Evolutionary conservation across 108 stramenopile genomes (phyloP).

Genomic region (Seminavis robusta): DNA sequence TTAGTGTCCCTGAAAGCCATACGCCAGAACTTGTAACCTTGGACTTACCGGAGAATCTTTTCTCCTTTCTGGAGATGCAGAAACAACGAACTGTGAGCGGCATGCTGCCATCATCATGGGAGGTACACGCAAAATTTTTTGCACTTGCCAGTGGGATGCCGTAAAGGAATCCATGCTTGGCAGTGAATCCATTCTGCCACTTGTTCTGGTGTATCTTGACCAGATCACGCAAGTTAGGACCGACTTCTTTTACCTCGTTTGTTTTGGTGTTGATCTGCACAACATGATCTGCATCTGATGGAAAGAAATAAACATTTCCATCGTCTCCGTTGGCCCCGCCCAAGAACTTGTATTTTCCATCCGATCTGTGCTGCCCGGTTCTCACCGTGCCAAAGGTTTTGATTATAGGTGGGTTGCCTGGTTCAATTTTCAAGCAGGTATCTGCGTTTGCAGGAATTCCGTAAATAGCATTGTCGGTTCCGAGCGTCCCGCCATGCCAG

Average conservation of each 20-base stretch:
- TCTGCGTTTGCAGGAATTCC: slow-evolving; percentile 81
- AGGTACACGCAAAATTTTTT: too few relatives aligned
- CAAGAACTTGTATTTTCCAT: slow-evolving; percentile 88
- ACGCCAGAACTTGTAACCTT: too few relatives aligned
- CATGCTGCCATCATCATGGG: too few relatives aligned
- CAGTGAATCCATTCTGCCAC: slow-evolving; percentile 81
- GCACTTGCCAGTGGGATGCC: slow-evolving; percentile 78
- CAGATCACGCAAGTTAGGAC: slow-evolving; percentile 68
- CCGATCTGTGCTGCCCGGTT: slow-evolving; percentile 76
- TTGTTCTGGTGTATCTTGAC: slow-evolving; percentile 77
- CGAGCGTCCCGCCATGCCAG: slow-evolving; percentile 83
- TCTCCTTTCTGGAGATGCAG: too few relatives aligned
- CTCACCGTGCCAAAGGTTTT: too few relatives aligned
- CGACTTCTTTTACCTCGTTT: slow-evolving; percentile 35
- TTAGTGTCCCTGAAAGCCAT: too few relatives aligned
- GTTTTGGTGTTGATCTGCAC: slow-evolving; percentile 56
- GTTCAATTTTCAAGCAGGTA: slow-evolving; percentile 60
- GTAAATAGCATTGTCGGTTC: slow-evolving; percentile 64
- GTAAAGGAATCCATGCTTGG: slow-evolving; percentile 72
- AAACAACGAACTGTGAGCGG: too few relatives aligned
- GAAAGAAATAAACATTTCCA: slow-evolving; percentile 79
- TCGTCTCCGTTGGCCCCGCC: slow-evolving; percentile 64
- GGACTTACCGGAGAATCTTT: too few relatives aligned
- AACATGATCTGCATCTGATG: slow-evolving; percentile 70
- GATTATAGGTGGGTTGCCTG: slow-evolving; percentile 12